These are phyloP conservation scores for Ambrosia artemisiifolia DNA, from an alignment of 129 eudicot species.

Conservation along the genomic window DNA sequence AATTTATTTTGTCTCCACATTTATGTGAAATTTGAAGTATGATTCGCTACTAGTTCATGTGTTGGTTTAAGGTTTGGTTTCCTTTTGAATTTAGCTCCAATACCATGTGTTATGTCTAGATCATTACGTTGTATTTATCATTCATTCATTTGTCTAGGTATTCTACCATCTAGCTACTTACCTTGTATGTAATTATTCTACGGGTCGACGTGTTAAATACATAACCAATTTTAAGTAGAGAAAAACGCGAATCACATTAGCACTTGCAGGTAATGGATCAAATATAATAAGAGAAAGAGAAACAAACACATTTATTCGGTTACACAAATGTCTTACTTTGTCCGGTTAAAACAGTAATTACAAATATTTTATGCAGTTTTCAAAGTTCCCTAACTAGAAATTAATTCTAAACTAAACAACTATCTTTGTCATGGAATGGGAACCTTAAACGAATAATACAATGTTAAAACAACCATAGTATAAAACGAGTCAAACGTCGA, in stretches of 20 bases:
- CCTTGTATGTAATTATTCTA: not conserved
- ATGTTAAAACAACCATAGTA: not conserved
- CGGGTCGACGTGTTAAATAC: not conserved
- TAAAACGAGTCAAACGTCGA: no score
- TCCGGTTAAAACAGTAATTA: no score
- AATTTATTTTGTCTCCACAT: constrained; percentile 26
- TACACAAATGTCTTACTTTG: no score
- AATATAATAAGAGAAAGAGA: no score
- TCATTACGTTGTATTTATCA: not conserved
- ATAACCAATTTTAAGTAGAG: no score
- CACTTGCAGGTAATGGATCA: no score
- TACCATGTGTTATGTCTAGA: constrained; percentile 34
- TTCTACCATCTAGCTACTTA: not conserved
- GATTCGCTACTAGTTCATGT: constrained; percentile 5
- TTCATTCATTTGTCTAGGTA: not conserved
- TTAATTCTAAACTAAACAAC: not conserved
- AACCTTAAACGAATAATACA: not conserved
- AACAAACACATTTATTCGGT: no score
- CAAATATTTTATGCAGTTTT: not conserved
- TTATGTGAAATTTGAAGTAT: constrained; percentile 22
- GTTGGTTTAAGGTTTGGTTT: constrained; percentile 22
- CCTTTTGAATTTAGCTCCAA: constrained; percentile 30
- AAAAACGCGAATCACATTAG: no score
- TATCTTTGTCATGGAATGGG: not conserved
- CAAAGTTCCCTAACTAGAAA: not conserved